Evolutionary conservation across 257 asterid species (phyloP), one percentile per base, ranked within the genome.

Genomic region (Cordia subcordata): DNA sequence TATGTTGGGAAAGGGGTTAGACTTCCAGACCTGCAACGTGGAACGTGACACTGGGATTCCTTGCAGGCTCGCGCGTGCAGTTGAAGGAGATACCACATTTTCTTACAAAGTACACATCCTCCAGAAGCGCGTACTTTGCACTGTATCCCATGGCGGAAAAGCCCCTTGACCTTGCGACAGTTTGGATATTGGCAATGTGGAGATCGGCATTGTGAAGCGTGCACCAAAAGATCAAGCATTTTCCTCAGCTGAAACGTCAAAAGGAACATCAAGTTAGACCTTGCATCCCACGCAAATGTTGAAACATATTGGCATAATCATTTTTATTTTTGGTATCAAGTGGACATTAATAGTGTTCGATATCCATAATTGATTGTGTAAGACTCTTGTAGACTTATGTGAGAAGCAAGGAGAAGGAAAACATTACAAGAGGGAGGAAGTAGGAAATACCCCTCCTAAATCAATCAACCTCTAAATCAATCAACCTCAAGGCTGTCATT

Each of bases 51-150:
- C 55, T 79, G 72, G 40, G 95, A 75, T 83, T 81, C 99, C 70
- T 83, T 89, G 87, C 99, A 93, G 18, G 99, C 92, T 38, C 97
- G 96, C 40, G 97, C 87, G 72, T 93, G 99, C 73, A 93, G 88
- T 77, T 82, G 96, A 65, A 93, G 96, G 68, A 93, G 94, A 79
- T 90, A 75, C 99, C 99, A 93, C 99, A 93, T 93, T 75, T 82
- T 89, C 85, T 85, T 86, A 69, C 99, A 93, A 74, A 90, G 73
- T 57, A 68, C 75, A 75, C 99, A 93, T 33, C 97, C 96, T 38
- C 96, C 99, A 55, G 95, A 74, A 40, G 95, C 96, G 62, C 99
- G 97, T 53, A 37, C 35, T 70, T 80, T 85, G 85, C 99, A 93
- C 49, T 61, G 64, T 59, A 77, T 84, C 18, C 96, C 99, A 70